Base-by-base conservation (phyloP, 352 stramenopile genomes). In the Globisporangium heterothallicum region DNA sequence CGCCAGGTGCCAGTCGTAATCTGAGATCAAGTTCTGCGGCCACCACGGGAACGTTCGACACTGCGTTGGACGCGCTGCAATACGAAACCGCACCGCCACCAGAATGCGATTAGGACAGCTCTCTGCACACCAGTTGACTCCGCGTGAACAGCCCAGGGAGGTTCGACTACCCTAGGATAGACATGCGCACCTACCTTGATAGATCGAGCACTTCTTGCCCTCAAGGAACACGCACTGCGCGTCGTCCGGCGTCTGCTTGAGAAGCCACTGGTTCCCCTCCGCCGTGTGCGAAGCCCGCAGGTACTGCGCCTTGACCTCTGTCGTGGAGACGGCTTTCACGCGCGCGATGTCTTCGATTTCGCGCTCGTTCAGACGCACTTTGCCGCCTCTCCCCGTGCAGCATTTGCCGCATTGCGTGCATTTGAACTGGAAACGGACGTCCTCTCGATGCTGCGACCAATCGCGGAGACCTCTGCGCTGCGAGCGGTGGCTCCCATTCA, bases 31-130 rank as follows among this genome's bases (percentile, higher is more conserved):
- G 52, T 89, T 53, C 49, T 90, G 78, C 30, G 78, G 81, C 81
- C 81, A 92, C 75, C 80, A 92, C 35, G 81, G 81, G 43, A 86
- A 92, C 40, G 81, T 92, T 10, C 75, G 72, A 52, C 81, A 92
- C 58, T 92, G 81, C 36, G 77, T 90, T 27, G 81, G 81, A 9
- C 81, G 67, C 5, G 70, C 78, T 86, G 57, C n/a, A 45, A 16
- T 46, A 4, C 41, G 22, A 9, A 12, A 6, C 41, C 19, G 12
- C 24, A 46, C 4, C n/a, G 8, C 14, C 12, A 38, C 12, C 32
- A 38, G 12, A 18, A 16, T 34, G 29, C 29, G 29, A 38, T 22
- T 21, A 50, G 26, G 29, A 18, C 19, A 40, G 42, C 48, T 27
- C 5, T 42, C 27, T 0, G n/a, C n/a, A n/a, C n/a, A 10, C 4